These are phyloP conservation scores for Botrytis elliptica DNA, from an alignment of 2,329 filamentous ascomycete genomes.

Conservation along the genomic window DNA sequence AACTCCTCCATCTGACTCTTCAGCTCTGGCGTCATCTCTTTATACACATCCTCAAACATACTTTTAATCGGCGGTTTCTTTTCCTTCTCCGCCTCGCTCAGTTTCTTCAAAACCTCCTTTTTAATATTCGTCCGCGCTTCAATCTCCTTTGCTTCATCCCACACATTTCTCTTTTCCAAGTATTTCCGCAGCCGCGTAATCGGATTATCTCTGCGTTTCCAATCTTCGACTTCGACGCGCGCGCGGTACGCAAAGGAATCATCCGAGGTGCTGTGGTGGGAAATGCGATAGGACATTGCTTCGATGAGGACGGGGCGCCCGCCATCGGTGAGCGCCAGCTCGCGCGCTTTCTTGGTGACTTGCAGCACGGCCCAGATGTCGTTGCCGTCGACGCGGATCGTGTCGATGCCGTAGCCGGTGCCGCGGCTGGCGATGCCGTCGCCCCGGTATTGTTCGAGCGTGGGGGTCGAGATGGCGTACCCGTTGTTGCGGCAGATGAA, in stretches of 20 bases:
- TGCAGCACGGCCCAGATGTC: constrained; percentile 87
- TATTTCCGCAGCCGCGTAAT: constrained; percentile 85
- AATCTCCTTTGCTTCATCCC: constrained; percentile 82
- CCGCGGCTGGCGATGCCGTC: constrained; percentile 87
- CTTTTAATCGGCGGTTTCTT: constrained; percentile 71
- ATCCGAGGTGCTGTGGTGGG: constrained; percentile 94
- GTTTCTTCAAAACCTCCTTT: constrained; percentile 78
- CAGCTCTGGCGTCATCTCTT: constrained; percentile 77
- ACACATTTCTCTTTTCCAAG: constrained; percentile 78
- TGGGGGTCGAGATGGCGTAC: constrained; percentile 87
- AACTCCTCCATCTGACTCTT: constrained; percentile 74
- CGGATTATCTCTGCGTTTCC: constrained; percentile 87
- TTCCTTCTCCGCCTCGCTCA: constrained; percentile 77
- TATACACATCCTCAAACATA: constrained; percentile 89
- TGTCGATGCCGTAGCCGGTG: constrained; percentile 90
- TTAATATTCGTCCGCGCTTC: constrained; percentile 63
- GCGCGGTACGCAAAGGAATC: constrained; percentile 96
- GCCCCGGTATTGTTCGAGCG: constrained; percentile 85
- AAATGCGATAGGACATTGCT: constrained; percentile 97
- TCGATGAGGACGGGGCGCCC: constrained; percentile 76
- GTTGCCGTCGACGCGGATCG: constrained; percentile 89
- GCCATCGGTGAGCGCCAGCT: constrained; percentile 50
- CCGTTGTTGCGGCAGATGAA: constrained; percentile 94
- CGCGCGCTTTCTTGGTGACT: constrained; percentile 75
- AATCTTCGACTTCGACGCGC: constrained; percentile 89